phyloP scores from a whole-genome alignment of 352 stramenopile genomes.

The Globisporangium parvum region DNA sequence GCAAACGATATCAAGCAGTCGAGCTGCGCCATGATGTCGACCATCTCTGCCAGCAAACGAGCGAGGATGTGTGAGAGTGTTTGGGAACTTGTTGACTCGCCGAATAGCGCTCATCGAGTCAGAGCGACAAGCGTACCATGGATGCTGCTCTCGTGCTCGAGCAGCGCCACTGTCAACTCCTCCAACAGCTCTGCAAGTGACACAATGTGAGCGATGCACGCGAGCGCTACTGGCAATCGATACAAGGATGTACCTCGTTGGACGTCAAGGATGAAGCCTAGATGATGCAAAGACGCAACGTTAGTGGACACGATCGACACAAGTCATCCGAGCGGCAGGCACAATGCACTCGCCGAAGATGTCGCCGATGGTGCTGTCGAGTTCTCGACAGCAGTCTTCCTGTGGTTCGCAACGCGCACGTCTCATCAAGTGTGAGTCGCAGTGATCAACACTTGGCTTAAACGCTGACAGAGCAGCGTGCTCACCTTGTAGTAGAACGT shows the following conservation, averaged over 20 bases:
- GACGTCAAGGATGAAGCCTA: slow-evolving; percentile 76
- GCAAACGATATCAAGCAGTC: slow-evolving; percentile 74
- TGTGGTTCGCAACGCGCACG: slow-evolving; percentile 10
- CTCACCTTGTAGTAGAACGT: slow-evolving; percentile 86
- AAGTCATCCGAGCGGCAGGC: neutral
- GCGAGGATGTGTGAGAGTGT: neutral
- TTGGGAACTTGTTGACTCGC: no score
- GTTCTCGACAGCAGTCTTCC: slow-evolving; percentile 68
- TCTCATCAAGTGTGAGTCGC: neutral
- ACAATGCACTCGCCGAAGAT: slow-evolving; percentile 55
- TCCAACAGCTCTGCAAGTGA: slow-evolving; percentile 50
- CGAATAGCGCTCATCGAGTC: neutral
- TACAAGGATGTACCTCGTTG: slow-evolving; percentile 46
- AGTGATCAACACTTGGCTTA: no score
- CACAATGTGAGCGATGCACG: neutral
- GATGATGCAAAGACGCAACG: neutral
- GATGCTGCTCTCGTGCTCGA: slow-evolving; percentile 67
- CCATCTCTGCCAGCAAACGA: slow-evolving; percentile 46
- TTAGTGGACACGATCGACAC: neutral
- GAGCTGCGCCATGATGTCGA: slow-evolving; percentile 50
- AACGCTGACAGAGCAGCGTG: no score
- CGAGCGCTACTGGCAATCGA: neutral
- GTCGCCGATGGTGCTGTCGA: slow-evolving; percentile 78
- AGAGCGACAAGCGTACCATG: slow-evolving; percentile 27
- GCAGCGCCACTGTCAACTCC: slow-evolving; percentile 61